These are phyloP conservation scores for Penicillium digitatum DNA, from an alignment of 2,329 filamentous ascomycete species.

Conservation along the genomic window DNA sequence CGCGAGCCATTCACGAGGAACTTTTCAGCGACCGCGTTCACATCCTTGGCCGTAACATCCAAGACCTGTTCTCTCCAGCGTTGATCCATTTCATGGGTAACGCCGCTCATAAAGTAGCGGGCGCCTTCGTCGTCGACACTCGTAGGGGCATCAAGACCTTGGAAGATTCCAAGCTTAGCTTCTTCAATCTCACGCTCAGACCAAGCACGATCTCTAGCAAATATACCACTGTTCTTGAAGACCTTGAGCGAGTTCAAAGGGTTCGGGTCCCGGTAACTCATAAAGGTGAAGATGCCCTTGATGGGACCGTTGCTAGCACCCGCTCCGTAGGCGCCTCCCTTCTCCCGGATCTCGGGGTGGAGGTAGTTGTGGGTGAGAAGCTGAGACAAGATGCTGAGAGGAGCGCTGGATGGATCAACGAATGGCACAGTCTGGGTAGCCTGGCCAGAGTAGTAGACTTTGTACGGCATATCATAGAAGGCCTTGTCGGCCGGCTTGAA, in stretches of 20 bases:
- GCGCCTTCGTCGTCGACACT: conserved; percentile 86
- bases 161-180: conserved; percentile 92
- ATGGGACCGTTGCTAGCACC: conserved; percentile 78
- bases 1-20: conserved; percentile 68
- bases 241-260: conserved; percentile 81
- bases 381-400: conserved; percentile 83
- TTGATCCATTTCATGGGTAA: conserved; percentile 88
- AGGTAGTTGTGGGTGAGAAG: conserved; percentile 94
- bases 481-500: conserved; percentile 56
- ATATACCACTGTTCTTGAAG: conserved; percentile 76
- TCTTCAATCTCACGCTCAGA: conserved; percentile 83
- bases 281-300: conserved; percentile 86
- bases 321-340: conserved; percentile 92
- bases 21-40: conserved; percentile 74
- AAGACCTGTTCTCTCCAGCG: conserved; percentile 75
- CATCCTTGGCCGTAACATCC: conserved; percentile 76
- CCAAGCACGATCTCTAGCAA: conserved; percentile 79
- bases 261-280: conserved; percentile 95
- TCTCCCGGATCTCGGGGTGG: conserved; percentile 95
- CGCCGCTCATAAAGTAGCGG: conserved; percentile 75
- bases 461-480: conserved; percentile 92
- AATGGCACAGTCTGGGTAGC: conserved; percentile 82
- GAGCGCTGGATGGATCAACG: conserved; percentile 66
- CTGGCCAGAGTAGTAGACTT: conserved; percentile 89
- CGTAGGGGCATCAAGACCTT: conserved; percentile 81